Base-by-base conservation (phyloP, 805 yeast species). In the Hagleromyces aurorensis region DNA sequence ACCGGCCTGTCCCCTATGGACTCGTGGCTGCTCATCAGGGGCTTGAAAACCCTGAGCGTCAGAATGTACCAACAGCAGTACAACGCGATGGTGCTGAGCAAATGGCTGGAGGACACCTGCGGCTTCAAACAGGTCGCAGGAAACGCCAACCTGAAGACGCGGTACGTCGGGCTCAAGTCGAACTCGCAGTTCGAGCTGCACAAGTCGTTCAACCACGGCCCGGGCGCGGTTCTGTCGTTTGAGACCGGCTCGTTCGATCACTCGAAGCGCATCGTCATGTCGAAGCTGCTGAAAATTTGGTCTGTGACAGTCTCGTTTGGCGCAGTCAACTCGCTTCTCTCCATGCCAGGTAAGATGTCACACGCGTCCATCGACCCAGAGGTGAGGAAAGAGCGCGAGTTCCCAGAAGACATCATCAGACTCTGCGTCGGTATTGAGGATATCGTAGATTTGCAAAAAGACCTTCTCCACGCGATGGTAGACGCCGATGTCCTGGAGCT, bases 331-430 rank as follows among this genome's bases (percentile, higher is more conserved):
- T 82, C 94, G 11, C 67, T 87, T 51, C 84, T 87, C 34, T 84
- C 95, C 21, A 72, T 87, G 77, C 97, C 97, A 10, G 84, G 96
- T 57, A 72, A 73, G 57, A 87, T 87, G 96, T 83, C 95, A 5
- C 97, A 87, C 52, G 96, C 96, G n/a, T 79, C 95, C 3, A 87
- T 87, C 39, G 95, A 86, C 45, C 79, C 86, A 15, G 74, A 82
- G 50, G 77, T 84, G 3, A 75, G 96, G 57, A 77, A 76, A 27
- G 93, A 81, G 55, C 75, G 97, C 55, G 85, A 77, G 25, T 76
- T 87, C 61, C 95, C 96, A 2, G 96, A 87, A 57, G 96, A 89
- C 53, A 66, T 87, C 50, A 75, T 87, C 44, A 70, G 97, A 48
- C 67, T 87, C 33, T 87, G 96, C 54, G 78, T 87, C 29, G 97